These are phyloP conservation scores for Coemansia sp. DNA, from an alignment of 192 early-diverging fungal genomes.

Conservation along the genomic window DNA sequence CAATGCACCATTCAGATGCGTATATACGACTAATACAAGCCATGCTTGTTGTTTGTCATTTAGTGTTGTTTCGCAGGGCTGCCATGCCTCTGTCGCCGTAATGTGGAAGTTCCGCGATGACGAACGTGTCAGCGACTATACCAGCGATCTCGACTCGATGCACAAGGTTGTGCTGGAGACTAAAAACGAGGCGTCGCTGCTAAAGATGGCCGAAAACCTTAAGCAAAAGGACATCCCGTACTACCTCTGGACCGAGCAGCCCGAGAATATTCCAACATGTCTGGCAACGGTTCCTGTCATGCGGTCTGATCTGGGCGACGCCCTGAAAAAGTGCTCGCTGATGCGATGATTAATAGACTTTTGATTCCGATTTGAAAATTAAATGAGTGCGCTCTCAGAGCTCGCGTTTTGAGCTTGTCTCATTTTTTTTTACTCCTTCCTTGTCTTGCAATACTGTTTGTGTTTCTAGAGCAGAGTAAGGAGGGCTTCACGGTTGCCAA, in stretches of 20 bases:
- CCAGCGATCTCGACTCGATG: conserved; percentile 62
- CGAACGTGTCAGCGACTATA: conserved; percentile 60
- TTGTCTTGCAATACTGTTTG: no score
- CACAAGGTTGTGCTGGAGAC: conserved; percentile 75
- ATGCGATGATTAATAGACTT: conserved; percentile 11
- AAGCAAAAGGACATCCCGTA: conserved; percentile 57
- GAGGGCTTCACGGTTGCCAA: no score
- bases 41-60: not conserved
- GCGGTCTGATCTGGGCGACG: conserved; percentile 51
- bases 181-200: conserved; percentile 65
- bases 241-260: conserved; percentile 72
- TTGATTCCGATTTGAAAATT: not conserved
- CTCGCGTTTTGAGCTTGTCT: not conserved
- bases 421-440: no score
- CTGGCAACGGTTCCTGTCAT: conserved; percentile 68
- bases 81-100: conserved; percentile 67
- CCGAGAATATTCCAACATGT: conserved; percentile 72
- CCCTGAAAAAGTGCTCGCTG: conserved; percentile 48
- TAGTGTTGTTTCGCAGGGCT: conserved; percentile 74
- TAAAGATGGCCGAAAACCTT: conserved; percentile 57
- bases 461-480: no score
- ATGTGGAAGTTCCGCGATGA: conserved; percentile 63
- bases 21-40: no score
- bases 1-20: no score
- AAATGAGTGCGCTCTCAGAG: no score